phyloP scores from a whole-genome alignment of 2,329 filamentous ascomycete genomes.

The Penicillium paneum region DNA sequence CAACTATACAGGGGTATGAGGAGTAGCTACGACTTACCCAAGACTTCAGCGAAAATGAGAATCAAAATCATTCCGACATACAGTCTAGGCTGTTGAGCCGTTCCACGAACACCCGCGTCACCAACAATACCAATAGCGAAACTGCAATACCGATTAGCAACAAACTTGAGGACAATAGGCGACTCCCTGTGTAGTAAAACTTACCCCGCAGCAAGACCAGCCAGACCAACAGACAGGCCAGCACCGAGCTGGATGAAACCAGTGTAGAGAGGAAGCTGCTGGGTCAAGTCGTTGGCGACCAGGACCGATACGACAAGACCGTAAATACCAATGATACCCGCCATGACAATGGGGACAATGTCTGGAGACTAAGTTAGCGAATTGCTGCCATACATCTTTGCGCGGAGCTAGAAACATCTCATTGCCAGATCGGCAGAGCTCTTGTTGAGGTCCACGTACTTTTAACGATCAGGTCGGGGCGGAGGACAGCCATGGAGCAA shows the following conservation, averaged over 20 bases:
- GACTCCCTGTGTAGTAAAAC: constrained; percentile 15
- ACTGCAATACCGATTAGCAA: constrained; percentile 35
- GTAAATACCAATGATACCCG: constrained; percentile 99
- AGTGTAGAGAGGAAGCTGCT: constrained; percentile 71
- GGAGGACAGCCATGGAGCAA: constrained; percentile 94
- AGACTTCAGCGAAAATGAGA: constrained; percentile 98
- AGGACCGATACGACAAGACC: constrained; percentile 84
- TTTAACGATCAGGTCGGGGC: constrained; percentile 98
- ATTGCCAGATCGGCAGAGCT: constrained; percentile 12
- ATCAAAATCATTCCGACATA: constrained; percentile 99
- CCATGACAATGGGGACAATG: constrained; percentile 99
- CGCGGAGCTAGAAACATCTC: background rate
- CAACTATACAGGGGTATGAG: constrained; percentile 27
- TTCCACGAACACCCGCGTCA: constrained; percentile 53
- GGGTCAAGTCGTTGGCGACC: constrained; percentile 74
- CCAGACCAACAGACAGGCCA: constrained; percentile 75
- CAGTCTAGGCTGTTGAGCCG: constrained; percentile 56
- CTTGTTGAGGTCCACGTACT: constrained; percentile 61
- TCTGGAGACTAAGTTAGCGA: constrained; percentile 53
- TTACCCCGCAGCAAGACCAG: constrained; percentile 72
- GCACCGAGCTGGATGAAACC: constrained; percentile 84
- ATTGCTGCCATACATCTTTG: background rate
- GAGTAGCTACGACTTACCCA: constrained; percentile 62
- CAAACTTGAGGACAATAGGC: background rate
- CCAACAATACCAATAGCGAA: constrained; percentile 84